Conservation (phyloP, 441 rosid species). For the Pelargonium exstipulatum region DNA sequence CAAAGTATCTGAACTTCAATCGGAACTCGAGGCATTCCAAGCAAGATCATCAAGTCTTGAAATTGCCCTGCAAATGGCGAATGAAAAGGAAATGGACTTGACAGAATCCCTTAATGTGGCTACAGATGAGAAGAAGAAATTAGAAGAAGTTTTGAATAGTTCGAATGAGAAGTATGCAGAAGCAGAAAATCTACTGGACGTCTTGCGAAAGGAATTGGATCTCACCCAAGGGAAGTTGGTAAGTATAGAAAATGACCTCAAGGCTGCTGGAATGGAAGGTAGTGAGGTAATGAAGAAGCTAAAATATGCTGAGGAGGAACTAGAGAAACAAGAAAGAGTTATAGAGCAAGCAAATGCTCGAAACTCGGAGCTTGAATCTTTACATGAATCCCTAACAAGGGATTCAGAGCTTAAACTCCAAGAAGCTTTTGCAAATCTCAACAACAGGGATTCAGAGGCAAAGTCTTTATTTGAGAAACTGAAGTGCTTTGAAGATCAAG, state of each 20-base stretch:
- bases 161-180: conserved; percentile 52
- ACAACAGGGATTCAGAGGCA: conserved; percentile 53
- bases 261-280: conserved; percentile 57
- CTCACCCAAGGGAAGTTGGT: conserved; percentile 57
- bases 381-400: conserved; percentile 44
- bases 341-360: conserved; percentile 49
- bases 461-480: conserved; percentile 46
- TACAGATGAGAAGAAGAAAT: conserved; percentile 56
- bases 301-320: conserved; percentile 61
- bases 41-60: conserved; percentile 67
- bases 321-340: conserved; percentile 46
- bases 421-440: conserved; percentile 40
- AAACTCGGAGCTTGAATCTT: conserved; percentile 55
- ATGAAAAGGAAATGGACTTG: conserved; percentile 57
- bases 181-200: conserved; percentile 59
- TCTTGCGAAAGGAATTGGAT: conserved; percentile 59
- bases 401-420: conserved; percentile 56
- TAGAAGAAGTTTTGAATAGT: conserved; percentile 50
- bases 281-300: conserved; percentile 61
- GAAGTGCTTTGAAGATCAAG: conserved; percentile 41
- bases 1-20: conserved; percentile 54
- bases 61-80: conserved; percentile 52
- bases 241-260: conserved; percentile 57
- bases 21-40: conserved; percentile 68
- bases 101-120: conserved; percentile 47